Evolutionary conservation across 1,284 basidiomycete species (phyloP).

Genomic region (Chalciporus sp.): DNA sequence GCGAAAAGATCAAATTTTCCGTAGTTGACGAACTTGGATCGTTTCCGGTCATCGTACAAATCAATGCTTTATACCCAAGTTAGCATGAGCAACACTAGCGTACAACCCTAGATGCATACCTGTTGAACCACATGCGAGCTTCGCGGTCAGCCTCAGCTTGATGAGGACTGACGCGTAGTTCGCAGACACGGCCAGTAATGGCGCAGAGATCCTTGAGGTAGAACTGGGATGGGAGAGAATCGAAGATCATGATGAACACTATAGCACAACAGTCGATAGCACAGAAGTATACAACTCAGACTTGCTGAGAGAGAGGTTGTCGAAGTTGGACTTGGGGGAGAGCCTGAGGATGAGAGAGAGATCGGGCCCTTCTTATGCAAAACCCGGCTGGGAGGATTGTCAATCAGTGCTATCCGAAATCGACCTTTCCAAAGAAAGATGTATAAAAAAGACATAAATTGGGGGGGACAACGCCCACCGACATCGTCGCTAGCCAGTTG

Average conservation of each 20-base stretch:
- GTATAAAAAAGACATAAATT: constrained; percentile 34
- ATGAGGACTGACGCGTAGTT: constrained; percentile 31
- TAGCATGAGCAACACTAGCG: background rate
- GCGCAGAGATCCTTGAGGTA: constrained; percentile 34
- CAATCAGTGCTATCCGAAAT: constrained; percentile 23
- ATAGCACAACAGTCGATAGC: constrained; percentile 4
- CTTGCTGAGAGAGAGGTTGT: constrained; percentile 25
- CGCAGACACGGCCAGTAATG: constrained; percentile 40
- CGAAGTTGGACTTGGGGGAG: constrained; percentile 8
- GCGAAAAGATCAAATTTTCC: constrained; percentile 48
- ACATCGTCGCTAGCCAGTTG: constrained; percentile 31
- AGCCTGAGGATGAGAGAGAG: background rate
- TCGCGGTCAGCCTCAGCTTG: constrained; percentile 35
- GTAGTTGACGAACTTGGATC: constrained; percentile 38
- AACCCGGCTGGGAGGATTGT: constrained; percentile 20
- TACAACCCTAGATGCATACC: constrained; percentile 14
- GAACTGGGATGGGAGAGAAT: constrained; percentile 36
- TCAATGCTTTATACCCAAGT: constrained; percentile 23
- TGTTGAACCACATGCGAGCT: constrained; percentile 35
- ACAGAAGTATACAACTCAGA: constrained; percentile 25
- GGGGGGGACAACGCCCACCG: constrained; percentile 26
- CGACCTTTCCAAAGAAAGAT: constrained; percentile 27
- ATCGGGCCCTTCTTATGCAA: constrained; percentile 34
- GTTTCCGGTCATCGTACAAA: constrained; percentile 36
- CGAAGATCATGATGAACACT: constrained; percentile 25